Conservation (phyloP, 75 land plant genomes). For the Sequoiadendron giganteum region DNA sequence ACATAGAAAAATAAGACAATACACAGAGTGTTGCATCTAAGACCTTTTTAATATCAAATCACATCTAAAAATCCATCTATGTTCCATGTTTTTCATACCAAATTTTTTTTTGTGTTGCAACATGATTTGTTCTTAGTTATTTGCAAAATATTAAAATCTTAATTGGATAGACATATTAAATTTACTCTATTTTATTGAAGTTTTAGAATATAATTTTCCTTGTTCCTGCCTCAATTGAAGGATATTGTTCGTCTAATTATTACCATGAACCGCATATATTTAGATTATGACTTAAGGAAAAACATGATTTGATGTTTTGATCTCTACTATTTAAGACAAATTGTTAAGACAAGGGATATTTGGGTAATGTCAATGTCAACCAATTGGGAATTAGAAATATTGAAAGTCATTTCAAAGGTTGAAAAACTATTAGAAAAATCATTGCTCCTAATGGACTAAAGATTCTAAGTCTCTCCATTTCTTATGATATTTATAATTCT, state of each 20-base stretch:
- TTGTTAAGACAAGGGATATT: constrained; percentile 24
- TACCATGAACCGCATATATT: constrained; percentile 76
- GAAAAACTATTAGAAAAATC: constrained; percentile 59
- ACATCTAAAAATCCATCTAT: too few relatives aligned
- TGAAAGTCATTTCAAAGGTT: constrained; percentile 82
- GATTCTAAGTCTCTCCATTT: constrained; percentile 97
- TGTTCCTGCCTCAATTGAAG: constrained; percentile 50
- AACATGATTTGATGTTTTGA: not conserved
- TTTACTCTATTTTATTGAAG: not conserved
- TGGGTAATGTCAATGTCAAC: constrained; percentile 74
- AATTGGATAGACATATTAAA: not conserved
- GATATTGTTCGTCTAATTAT: constrained; percentile 76
- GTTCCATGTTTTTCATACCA: too few relatives aligned
- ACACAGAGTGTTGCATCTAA: too few relatives aligned
- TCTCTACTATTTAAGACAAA: not conserved
- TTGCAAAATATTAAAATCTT: too few relatives aligned
- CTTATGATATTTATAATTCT: constrained; percentile 21
- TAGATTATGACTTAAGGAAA: constrained; percentile 90
- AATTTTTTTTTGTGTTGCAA: too few relatives aligned
- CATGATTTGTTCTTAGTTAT: too few relatives aligned
- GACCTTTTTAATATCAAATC: too few relatives aligned
- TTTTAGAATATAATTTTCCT: not conserved
- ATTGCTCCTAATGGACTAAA: constrained; percentile 72
- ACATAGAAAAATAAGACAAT: too few relatives aligned
- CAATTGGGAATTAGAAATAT: constrained; percentile 26